Evolutionary conservation across 108 stramenopile species (phyloP), one percentile per base, ranked within the genome.

Genomic region (Cafeteria roenbergensis): DNA sequence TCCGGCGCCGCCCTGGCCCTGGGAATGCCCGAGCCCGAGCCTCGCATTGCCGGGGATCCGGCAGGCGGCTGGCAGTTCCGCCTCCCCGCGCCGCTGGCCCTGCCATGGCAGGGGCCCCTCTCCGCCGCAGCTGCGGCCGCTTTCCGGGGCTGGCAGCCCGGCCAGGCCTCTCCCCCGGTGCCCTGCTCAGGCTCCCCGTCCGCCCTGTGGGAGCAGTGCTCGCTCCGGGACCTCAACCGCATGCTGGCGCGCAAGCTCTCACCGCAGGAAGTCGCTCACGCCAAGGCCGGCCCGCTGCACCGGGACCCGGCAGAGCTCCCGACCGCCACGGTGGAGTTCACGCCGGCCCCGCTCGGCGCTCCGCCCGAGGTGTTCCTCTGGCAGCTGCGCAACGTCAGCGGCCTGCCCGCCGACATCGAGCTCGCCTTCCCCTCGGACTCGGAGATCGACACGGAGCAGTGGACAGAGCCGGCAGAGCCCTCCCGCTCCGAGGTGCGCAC

Each of bases 371-470:
- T 37, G 24, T 35, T 69, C 30, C 52, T 32, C 21, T 25, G 65
- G 34, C 36, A 37, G 1, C 33, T 69, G 27, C 29, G 51, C 20
- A 69, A 69, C 61, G 1, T 33, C 25, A 51, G 68, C 0, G 29
- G 30, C 0, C 34, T 64, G 22, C 63, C 62, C 1, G 62, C 48
- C 29, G 62, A 36, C 3, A 29, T 69, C 25, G 22, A 25, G 9
- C 2, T 64, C 25, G 22, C 34, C 8, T 69, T 61, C 30, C 50
- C 51, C 24, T 24, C 35, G 31, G 63, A 36, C 24, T 28, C 60
- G 21, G 68, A 69, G 20, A 34, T 64, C 36, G 63, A 64, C 61
- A 50, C 42, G 8, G 68, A 69, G 32, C 61, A 64, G 20, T 69
- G 68, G 68, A 36, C 68, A 6, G 68, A 61, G 9, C 24, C 42